phyloP scores from a whole-genome alignment of 75 land plant species.

The Adiantum capillusveneris region DNA sequence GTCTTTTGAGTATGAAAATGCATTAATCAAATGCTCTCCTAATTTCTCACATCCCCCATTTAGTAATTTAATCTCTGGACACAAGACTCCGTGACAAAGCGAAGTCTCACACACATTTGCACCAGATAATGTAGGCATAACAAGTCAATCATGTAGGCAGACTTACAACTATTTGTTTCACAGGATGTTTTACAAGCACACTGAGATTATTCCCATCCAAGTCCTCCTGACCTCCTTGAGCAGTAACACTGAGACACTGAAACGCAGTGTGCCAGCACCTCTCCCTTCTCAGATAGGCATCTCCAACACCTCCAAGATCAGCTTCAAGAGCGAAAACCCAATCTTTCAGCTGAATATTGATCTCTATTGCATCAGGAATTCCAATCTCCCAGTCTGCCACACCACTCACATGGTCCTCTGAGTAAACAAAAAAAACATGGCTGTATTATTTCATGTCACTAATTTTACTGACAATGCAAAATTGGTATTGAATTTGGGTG shows the following conservation, averaged over 20 bases:
- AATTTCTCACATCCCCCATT: too few species aligned
- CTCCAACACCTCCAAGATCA: constrained; percentile 39
- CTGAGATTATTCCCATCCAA: constrained; percentile 6
- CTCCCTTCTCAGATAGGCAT: constrained; percentile 50
- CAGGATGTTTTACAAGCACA: constrained; percentile 7
- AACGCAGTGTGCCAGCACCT: constrained; percentile 93
- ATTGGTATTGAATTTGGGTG: too few species aligned
- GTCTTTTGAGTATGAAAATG: too few species aligned
- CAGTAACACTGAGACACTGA: constrained; percentile 52
- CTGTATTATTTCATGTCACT: too few species aligned
- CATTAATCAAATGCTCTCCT: too few species aligned
- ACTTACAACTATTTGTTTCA: constrained; percentile 25
- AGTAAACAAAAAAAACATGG: too few species aligned
- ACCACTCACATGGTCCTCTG: too few species aligned
- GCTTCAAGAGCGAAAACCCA: constrained; percentile 99
- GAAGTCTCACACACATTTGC: too few species aligned
- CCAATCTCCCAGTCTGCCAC: constrained; percentile 47
- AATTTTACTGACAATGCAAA: too few species aligned
- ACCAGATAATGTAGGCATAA: too few species aligned
- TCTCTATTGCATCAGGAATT: constrained; percentile 78
- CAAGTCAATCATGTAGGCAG: not conserved
- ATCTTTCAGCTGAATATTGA: constrained; percentile 58
- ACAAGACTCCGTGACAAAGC: too few species aligned
- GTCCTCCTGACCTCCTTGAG: constrained; percentile 35
- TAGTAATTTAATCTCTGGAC: too few species aligned